Conservation (phyloP, 2,329 filamentous ascomycete genomes). For the Hypoxylon sp. region DNA sequence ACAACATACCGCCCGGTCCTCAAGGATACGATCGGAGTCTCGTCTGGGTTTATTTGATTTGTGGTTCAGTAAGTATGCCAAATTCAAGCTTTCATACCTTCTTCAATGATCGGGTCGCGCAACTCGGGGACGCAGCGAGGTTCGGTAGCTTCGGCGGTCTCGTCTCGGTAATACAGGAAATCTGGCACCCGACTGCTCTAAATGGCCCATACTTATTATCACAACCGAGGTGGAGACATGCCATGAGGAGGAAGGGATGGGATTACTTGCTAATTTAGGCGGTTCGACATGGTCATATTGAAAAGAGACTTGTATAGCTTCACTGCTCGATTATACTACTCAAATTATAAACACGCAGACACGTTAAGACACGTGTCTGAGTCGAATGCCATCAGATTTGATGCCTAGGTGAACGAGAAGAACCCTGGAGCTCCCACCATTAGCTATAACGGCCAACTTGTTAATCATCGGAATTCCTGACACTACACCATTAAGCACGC, state of each 20-base stretch:
- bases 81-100: background rate
- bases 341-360: background rate
- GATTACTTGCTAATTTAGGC: conserved; percentile 12
- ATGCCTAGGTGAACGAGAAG: background rate
- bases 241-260: background rate
- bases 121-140: conserved; percentile 1
- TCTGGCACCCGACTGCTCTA: background rate
- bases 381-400: background rate
- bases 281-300: background rate
- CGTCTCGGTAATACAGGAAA: background rate
- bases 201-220: background rate
- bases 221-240: background rate
- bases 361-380: background rate
- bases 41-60: conserved; percentile 5
- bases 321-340: background rate
- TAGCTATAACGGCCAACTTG: background rate
- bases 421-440: background rate
- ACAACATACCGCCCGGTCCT: background rate
- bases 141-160: conserved; percentile 6
- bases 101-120: background rate
- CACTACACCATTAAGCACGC: background rate
- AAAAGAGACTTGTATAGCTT: background rate
- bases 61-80: conserved; percentile 3
- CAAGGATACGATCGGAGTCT: conserved; percentile 3
- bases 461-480: background rate